Base-by-base conservation (phyloP, 2,329 filamentous ascomycete species). In the Ascochyta viciae-villosae region DNA sequence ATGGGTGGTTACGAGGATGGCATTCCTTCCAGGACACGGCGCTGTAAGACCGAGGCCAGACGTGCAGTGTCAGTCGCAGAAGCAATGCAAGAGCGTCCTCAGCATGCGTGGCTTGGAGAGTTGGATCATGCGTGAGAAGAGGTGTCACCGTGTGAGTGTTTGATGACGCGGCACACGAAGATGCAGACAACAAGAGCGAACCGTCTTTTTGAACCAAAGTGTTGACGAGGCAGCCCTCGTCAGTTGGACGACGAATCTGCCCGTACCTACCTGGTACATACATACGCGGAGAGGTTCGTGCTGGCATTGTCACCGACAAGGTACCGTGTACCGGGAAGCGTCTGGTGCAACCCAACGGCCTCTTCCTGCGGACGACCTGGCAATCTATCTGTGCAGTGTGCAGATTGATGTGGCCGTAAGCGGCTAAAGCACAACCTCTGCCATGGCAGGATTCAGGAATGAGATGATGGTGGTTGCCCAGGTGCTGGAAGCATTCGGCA, bases 401-500 rank as follows among this genome's bases (percentile, higher is more conserved):
- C n/a, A 62, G 53, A 57, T 62, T 60, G 57, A 60, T 49, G 62
- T 56, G 38, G 51, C 43, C 26, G 58, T 41, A 62, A 50, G 50
- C 57, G 55, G 57, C 46, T 43, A 52, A 40, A 49, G 26, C 49
- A 31, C 19, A 19, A 19, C 55, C 44, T 49, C 38, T 38, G 16
- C 45, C 35, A 45, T 6, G 42, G 31, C 37, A 51, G 53, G 53
- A 56, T 43, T 51, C 37, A 51, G 53, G 53, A 56, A 48, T 51
- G 53, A 54, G 60, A 44, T 50, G 29, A 6, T 49, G 42, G 22
- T 31, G 37, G 54, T 54, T 47, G 47, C 38, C 33, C 44, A 46
- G 44, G 40, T 37, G 44, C 33, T 50, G 39, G 27, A 52, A 43
- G 45, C 31, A 37, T 3, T 23, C 26, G 29, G n/a, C 53, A 33